Percentiles rank a stretch among this genome's conserved stretches.
phyloP scores from a whole-genome alignment of 306 rosid genomes.

The Prunus padus region DNA sequence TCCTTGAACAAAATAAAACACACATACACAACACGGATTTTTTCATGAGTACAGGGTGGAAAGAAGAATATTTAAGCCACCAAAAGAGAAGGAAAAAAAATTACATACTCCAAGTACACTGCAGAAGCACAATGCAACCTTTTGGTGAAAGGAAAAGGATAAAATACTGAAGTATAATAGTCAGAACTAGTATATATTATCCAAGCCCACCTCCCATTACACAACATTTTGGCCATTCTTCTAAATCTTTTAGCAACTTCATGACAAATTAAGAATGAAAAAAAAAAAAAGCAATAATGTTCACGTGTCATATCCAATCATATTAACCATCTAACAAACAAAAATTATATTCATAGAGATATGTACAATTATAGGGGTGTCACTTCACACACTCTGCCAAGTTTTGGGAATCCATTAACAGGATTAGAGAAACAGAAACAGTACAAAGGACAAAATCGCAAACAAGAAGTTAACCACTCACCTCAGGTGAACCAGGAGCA shows the following conservation, averaged over 20 bases:
- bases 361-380: neutral
- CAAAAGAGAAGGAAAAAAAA: neutral
- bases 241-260: constrained; percentile 1
- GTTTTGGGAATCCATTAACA: neutral
- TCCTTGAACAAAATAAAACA: neutral
- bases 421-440: neutral
- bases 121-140: constrained; percentile 1
- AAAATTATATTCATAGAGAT: neutral
- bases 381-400: neutral
- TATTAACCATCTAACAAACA: neutral
- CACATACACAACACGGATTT: neutral
- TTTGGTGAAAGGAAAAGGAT: neutral
- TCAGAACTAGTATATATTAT: neutral
- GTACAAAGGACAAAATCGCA: constrained; percentile 3
- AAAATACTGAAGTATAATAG: neutral
- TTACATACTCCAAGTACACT: neutral
- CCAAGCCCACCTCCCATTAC: neutral
- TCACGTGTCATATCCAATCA: neutral
- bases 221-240: neutral
- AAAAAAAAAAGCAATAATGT: neutral
- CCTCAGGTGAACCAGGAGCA: constrained; percentile 82
- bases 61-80: neutral
- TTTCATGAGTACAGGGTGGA: neutral
- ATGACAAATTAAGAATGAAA: neutral
- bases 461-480: constrained; percentile 29